These are phyloP conservation scores for Ustilago loliicola DNA, from an alignment of 1,284 basidiomycete genomes.

Conservation along the genomic window DNA sequence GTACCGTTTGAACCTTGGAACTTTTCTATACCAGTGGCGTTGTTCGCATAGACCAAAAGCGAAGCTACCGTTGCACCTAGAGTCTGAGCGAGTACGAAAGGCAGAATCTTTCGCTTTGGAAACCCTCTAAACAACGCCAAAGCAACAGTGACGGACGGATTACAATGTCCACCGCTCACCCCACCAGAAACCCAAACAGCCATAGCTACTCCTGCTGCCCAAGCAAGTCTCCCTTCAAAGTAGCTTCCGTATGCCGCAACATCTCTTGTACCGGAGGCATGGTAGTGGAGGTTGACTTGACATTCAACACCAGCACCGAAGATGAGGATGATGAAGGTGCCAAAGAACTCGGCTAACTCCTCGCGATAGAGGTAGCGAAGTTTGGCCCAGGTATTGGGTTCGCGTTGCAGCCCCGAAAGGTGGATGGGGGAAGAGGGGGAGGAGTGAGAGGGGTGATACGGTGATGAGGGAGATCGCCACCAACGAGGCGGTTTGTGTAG, in stretches of 20 bases:
- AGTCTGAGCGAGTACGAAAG: slow-evolving; percentile 79
- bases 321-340: slow-evolving; percentile 61
- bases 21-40: slow-evolving; percentile 80
- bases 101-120: slow-evolving; percentile 82
- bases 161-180: slow-evolving; percentile 57
- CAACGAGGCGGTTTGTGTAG: slow-evolving; percentile 55
- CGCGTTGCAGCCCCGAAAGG: neutral
- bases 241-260: slow-evolving; percentile 49
- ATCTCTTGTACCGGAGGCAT: slow-evolving; percentile 11
- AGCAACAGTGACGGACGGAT: slow-evolving; percentile 74
- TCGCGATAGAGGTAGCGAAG: slow-evolving; percentile 53
- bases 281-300: slow-evolving; percentile 61
- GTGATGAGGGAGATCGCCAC: slow-evolving; percentile 13
- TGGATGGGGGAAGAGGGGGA: neutral
- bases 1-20: slow-evolving; percentile 77
- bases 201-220: slow-evolving; percentile 64
- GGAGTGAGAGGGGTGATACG: neutral
- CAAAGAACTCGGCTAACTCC: slow-evolving; percentile 60
- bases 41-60: slow-evolving; percentile 80
- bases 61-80: slow-evolving; percentile 80
- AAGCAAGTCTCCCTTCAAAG: slow-evolving; percentile 54
- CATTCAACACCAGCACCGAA: slow-evolving; percentile 66
- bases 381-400: slow-evolving; percentile 47
- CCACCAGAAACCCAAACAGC: slow-evolving; percentile 60
- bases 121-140: slow-evolving; percentile 80